Conservation (phyloP, 2,329 filamentous ascomycete genomes). For the Arthrobotrys sphaeroides region DNA sequence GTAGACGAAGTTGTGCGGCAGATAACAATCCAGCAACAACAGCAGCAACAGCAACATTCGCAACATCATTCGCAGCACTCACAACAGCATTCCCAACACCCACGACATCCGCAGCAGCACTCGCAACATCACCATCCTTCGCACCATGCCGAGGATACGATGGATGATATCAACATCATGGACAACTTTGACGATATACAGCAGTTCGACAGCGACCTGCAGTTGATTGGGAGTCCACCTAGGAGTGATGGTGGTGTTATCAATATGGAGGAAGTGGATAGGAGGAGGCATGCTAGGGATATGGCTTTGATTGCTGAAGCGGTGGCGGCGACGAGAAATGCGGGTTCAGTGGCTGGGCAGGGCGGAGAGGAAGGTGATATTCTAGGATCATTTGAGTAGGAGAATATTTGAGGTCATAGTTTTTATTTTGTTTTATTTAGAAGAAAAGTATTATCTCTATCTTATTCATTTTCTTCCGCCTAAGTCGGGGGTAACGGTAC, state of each 20-base stretch:
- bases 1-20: constrained; percentile 55
- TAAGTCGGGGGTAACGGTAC: too few species aligned
- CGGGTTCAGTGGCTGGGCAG: neutral
- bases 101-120: neutral
- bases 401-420: too few species aligned
- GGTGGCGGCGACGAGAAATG: neutral
- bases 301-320: constrained; percentile 41
- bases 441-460: neutral
- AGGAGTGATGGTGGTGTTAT: constrained; percentile 20
- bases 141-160: constrained; percentile 22
- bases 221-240: constrained; percentile 30
- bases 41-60: constrained; percentile 31
- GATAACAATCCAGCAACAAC: constrained; percentile 42
- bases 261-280: constrained; percentile 21
- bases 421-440: too few species aligned
- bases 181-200: constrained; percentile 44
- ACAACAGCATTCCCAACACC: constrained; percentile 9
- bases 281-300: constrained; percentile 3
- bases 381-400: constrained; percentile 19
- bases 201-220: constrained; percentile 40
- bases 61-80: constrained; percentile 31
- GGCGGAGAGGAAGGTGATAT: constrained; percentile 18
- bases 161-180: constrained; percentile 49
- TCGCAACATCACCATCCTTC: constrained; percentile 32
- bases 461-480: too few species aligned